These are phyloP conservation scores for Eutypella sp. DNA, from an alignment of 2,329 filamentous ascomycete species.

Conservation along the genomic window DNA sequence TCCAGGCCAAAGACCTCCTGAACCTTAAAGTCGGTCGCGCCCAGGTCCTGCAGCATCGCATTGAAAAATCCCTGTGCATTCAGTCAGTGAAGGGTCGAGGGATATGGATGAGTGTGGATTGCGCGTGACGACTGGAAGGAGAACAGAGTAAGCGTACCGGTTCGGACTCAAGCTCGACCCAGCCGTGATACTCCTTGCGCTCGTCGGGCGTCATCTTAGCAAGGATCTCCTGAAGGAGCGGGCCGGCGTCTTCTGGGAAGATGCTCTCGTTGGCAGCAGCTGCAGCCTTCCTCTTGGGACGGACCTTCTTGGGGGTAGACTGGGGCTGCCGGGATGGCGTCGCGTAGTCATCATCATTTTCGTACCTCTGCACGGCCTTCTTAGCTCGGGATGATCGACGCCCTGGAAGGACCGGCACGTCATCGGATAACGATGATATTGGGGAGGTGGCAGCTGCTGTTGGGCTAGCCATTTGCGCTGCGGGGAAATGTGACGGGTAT, in stretches of 20 bases:
- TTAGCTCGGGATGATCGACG: constrained; percentile 18
- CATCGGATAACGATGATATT: constrained; percentile 1
- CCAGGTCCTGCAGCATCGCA: constrained; percentile 73
- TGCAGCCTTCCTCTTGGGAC: constrained; percentile 41
- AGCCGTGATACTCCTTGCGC: constrained; percentile 61
- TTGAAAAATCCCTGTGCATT: constrained; percentile 74
- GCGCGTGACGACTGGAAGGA: neutral
- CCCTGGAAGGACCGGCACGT: constrained; percentile 1
- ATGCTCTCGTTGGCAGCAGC: constrained; percentile 27
- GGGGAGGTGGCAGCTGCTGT: constrained; percentile 1
- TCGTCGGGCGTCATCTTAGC: constrained; percentile 46
- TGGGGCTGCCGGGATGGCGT: constrained; percentile 10
- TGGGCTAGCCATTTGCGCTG: constrained; percentile 6
- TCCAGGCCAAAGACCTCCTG: constrained; percentile 75
- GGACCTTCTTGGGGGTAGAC: constrained; percentile 18
- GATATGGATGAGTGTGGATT: neutral
- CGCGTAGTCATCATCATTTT: constrained; percentile 17
- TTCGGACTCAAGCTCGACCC: constrained; percentile 85
- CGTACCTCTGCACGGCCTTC: constrained; percentile 15
- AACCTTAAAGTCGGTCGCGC: constrained; percentile 67
- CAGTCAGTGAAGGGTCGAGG: constrained; percentile 9
- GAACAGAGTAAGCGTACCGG: constrained; percentile 52
- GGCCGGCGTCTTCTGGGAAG: constrained; percentile 27
- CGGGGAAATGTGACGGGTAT: no score
- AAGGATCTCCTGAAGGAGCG: constrained; percentile 40